Base-by-base conservation (phyloP, 2,329 filamentous ascomycete species). In the Sclerotinia nivalis region DNA sequence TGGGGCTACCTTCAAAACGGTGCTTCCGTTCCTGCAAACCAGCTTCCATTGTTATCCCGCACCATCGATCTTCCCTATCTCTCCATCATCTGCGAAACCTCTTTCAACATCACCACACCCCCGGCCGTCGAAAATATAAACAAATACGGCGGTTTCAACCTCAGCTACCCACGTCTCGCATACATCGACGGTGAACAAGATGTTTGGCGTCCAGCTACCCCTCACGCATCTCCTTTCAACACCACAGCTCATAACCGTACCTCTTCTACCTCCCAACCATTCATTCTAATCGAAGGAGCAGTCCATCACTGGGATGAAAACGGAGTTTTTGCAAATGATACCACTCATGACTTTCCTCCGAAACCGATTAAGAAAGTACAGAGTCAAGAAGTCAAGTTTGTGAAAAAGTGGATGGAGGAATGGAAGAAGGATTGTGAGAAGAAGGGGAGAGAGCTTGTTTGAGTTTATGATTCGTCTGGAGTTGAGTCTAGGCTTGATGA, bases 221-320 rank as follows among this genome's bases (percentile, higher is more conserved):
- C 91, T 0, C 89, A 95, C 64, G 89, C 88, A 0, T 85, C 88
- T 18, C 77, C 76, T 0, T 79, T 77, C 56, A 78, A 77, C 49
- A 66, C 40, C n/a, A 85, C 83, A 1, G 84, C 88, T 0, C 82
- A 84, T 0, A 80, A 83, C 43, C 83, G 91, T 28, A 79, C 82
- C 20, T 91, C 85, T 58, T 91, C 91, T 0, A 80, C 82, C 0
- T 84, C 83, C 61, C 86, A 93, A 81, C 92, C 92, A 0, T 91
- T 90, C 72, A 84, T 92, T n/a, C 77, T 95, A 59, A 93, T 96
- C 59, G 81, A 84, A 4, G 85, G 86, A n/a, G 91, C 87, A 0
- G 91, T 94, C 28, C 93, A 96, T 79, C 92, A 95, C 77, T 96
- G 91, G 90, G 91, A 92, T 74, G 89, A 91, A 80, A 90, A 91